These are phyloP conservation scores for Didymella exigua DNA, from an alignment of 2,329 filamentous ascomycete species.

Conservation along the genomic window DNA sequence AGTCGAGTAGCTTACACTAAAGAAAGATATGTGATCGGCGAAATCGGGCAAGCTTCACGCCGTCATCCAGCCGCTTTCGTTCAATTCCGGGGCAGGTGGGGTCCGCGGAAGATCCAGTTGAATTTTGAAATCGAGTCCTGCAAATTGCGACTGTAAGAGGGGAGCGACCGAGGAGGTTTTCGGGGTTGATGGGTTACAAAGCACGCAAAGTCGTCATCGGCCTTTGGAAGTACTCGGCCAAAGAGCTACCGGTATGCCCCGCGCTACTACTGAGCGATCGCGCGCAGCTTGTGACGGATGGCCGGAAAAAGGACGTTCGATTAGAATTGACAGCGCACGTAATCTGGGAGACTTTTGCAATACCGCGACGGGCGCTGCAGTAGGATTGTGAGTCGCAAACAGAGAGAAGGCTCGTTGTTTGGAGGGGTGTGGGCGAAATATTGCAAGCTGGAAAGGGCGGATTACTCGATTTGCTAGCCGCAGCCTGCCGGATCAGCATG, in stretches of 20 bases:
- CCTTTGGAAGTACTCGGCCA: slow-evolving; percentile 10
- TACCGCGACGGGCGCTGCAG: slow-evolving; percentile 4
- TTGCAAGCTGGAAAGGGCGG: slow-evolving; percentile 14
- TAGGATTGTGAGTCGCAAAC: not conserved
- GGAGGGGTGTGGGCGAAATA: slow-evolving; percentile 3
- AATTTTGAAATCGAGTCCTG: not conserved
- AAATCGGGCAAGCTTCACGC: slow-evolving; percentile 21
- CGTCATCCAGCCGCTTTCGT: slow-evolving; percentile 16
- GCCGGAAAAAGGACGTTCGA: slow-evolving; percentile 9
- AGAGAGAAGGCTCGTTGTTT: not conserved
- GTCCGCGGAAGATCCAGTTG: slow-evolving; percentile 18
- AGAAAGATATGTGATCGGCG: slow-evolving; percentile 21
- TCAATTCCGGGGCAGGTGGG: slow-evolving; percentile 10
- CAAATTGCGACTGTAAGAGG: slow-evolving; percentile 8
- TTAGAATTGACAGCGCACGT: slow-evolving; percentile 3
- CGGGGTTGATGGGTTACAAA: slow-evolving; percentile 7
- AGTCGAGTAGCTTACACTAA: slow-evolving; percentile 25
- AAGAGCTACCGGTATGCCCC: slow-evolving; percentile 19
- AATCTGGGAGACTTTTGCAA: not conserved
- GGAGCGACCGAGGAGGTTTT: slow-evolving; percentile 4
- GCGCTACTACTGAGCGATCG: slow-evolving; percentile 19
- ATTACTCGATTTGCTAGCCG: slow-evolving; percentile 17
- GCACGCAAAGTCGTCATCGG: slow-evolving; percentile 29
- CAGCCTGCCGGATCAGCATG: slow-evolving; percentile 9
- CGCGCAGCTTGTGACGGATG: slow-evolving; percentile 16